These are phyloP conservation scores for Gorgonomyces haynaldii DNA, from an alignment of 192 early-diverging fungal species.

Conservation along the genomic window DNA sequence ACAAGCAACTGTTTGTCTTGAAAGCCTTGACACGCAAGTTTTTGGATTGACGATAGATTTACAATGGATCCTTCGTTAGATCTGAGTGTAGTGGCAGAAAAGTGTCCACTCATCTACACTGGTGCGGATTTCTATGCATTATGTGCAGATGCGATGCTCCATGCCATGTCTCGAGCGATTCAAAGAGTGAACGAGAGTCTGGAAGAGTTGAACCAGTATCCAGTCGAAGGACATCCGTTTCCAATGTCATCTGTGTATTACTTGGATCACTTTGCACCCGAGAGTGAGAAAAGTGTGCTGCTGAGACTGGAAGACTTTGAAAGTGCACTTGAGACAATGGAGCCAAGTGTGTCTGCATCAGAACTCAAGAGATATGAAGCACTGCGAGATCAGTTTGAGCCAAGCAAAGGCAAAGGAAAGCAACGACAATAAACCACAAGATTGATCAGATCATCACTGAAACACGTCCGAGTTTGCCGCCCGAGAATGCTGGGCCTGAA, in stretches of 20 bases:
- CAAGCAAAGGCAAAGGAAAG: not conserved
- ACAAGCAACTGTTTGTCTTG: slow-evolving; percentile 75
- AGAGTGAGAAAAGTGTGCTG: slow-evolving; percentile 59
- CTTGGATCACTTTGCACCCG: slow-evolving; percentile 65
- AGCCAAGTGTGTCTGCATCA: slow-evolving; percentile 75
- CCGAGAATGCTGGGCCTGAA: too few species aligned
- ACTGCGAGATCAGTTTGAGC: slow-evolving; percentile 74
- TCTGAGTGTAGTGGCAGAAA: slow-evolving; percentile 60
- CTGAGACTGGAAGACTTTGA: slow-evolving; percentile 77
- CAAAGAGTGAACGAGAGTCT: slow-evolving; percentile 30
- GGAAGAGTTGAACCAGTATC: slow-evolving; percentile 13
- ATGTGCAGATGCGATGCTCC: slow-evolving; percentile 93
- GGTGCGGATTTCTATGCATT: slow-evolving; percentile 98
- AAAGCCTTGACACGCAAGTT: slow-evolving; percentile 88
- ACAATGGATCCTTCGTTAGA: slow-evolving; percentile 63
- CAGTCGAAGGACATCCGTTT: slow-evolving; percentile 12
- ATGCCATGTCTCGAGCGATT: slow-evolving; percentile 78
- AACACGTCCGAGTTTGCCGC: too few species aligned
- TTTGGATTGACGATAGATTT: slow-evolving; percentile 11
- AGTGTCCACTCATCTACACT: slow-evolving; percentile 85
- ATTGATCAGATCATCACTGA: not conserved
- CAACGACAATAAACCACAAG: not conserved
- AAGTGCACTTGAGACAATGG: slow-evolving; percentile 66
- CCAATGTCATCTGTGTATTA: slow-evolving; percentile 84
- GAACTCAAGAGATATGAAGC: slow-evolving; percentile 80